Percentiles rank a stretch among this genome's conserved stretches.
Conservation (phyloP, 2,329 filamentous ascomycete species). For the Trichoderma asperellum region DNA sequence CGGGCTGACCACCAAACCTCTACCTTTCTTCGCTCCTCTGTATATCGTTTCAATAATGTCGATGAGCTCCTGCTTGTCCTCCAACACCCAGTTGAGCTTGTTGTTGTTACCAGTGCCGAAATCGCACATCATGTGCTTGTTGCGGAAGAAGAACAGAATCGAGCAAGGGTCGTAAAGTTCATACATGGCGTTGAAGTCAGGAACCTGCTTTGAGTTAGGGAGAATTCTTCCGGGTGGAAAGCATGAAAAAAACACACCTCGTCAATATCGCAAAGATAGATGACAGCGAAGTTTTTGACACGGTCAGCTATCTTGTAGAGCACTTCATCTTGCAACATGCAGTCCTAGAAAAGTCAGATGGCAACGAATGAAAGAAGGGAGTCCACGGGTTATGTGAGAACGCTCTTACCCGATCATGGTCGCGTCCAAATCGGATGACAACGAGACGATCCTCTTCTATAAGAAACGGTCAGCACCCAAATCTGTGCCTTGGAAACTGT, state of each 20-base stretch:
- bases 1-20: conserved; percentile 93
- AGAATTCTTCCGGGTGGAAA: background rate
- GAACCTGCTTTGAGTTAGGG: conserved; percentile 11
- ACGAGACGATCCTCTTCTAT: conserved; percentile 90
- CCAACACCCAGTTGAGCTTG: conserved; percentile 90
- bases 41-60: conserved; percentile 99
- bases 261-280: conserved; percentile 94
- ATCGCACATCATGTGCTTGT: conserved; percentile 99
- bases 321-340: conserved; percentile 81
- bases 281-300: conserved; percentile 89
- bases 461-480: conserved; percentile 28
- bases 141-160: conserved; percentile 96
- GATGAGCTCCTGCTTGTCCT: conserved; percentile 98
- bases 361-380: background rate
- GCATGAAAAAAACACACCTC: conserved; percentile 11
- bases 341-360: conserved; percentile 70
- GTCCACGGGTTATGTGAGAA: background rate
- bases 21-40: conserved; percentile 95
- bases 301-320: conserved; percentile 91
- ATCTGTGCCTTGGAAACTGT: background rate
- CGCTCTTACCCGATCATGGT: conserved; percentile 65
- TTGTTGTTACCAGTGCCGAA: conserved; percentile 99
- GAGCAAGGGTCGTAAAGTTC: conserved; percentile 88
- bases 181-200: conserved; percentile 79
- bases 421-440: conserved; percentile 89